A percentile compares a stretch with the other conserved stretches of the same genome.
Conservation (phyloP, 2,329 filamentous ascomycete species). For the Colletotrichum tabaci region DNA sequence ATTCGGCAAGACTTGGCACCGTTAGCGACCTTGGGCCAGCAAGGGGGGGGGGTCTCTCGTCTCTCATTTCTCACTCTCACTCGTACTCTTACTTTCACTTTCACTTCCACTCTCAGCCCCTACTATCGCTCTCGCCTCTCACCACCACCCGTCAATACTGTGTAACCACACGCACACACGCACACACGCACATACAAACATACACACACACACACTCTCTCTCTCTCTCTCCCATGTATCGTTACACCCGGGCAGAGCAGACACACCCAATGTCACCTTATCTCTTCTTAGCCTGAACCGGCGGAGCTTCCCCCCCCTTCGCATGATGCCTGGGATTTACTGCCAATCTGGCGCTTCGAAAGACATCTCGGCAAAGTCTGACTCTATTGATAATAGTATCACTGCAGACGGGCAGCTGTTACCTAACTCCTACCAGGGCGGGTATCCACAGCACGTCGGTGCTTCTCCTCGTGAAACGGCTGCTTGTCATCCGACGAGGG, state of each 20-base stretch:
- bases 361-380: constrained; percentile 18
- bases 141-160: not conserved
- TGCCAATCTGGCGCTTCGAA: not conserved
- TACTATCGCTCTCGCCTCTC: not conserved
- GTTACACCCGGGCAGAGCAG: constrained; percentile 25
- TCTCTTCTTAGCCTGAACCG: constrained; percentile 24
- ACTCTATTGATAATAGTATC: constrained; percentile 5
- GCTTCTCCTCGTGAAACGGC: constrained; percentile 20
- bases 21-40: constrained; percentile 26
- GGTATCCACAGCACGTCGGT: constrained; percentile 15
- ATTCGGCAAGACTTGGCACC: constrained; percentile 34
- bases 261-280: constrained; percentile 21
- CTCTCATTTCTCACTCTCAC: not conserved
- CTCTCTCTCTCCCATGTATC: constrained; percentile 2
- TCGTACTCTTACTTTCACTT: not conserved
- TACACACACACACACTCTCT: no score
- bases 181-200: no score
- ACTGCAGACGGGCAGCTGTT: not conserved
- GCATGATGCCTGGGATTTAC: not conserved
- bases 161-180: no score
- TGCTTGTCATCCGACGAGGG: not conserved
- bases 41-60: constrained; percentile 19
- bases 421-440: constrained; percentile 13
- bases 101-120: not conserved
- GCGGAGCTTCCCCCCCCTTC: not conserved